Evolutionary conservation across 228 moss, liverwort and hornwort species (phyloP), one percentile per base, ranked within the genome.

Genomic region (Sphagnum magellanicum): DNA sequence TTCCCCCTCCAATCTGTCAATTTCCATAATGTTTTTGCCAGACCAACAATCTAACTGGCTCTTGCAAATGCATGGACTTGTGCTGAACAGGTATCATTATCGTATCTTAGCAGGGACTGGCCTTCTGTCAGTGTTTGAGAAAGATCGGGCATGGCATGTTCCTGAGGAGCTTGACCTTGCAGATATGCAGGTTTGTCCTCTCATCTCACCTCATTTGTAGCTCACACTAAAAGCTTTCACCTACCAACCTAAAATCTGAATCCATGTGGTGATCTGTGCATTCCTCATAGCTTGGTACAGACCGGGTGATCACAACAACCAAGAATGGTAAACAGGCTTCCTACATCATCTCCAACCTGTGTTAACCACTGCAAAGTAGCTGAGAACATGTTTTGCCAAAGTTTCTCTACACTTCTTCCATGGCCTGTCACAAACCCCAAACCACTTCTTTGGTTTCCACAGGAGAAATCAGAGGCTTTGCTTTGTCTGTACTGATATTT

Each of bases 141-240:
- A 87, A 72, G 95, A 96, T 74, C 90, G 92, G 76, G 92, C 89
- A 69, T 96, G 95, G 95, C 81, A 88, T 74, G 79, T 92, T 50
- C 81, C 84, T 12, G 92, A 92, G 75, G 77, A 75, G 52, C 74
- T 96, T 78, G 74, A 91, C 75, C 87, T 96, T 49, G 16, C 12
- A 14, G 82, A 88, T 69, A 92, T 96, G 95, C 70, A 81, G 89
- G 95, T 91, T 16, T 70, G 81, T 80, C 67, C 50, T 61, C 50
- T 74, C 68, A 64, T 50, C 12, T 12, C 55, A 8, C 55, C 32
- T 32, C 32, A 32, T 32, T 32, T 32, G 32, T 8, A 55, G 55
- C 55, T 55, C 55, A 8, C 55, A 4, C 55, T 12, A 8, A 55
- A 55, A 55, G 55, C 8, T 12, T 55, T 12, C 12, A 8, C 55